Evolutionary conservation across 2,329 filamentous ascomycete species (phyloP), one percentile per base, ranked within the genome.

Genomic region (Elsinoe ampelina): DNA sequence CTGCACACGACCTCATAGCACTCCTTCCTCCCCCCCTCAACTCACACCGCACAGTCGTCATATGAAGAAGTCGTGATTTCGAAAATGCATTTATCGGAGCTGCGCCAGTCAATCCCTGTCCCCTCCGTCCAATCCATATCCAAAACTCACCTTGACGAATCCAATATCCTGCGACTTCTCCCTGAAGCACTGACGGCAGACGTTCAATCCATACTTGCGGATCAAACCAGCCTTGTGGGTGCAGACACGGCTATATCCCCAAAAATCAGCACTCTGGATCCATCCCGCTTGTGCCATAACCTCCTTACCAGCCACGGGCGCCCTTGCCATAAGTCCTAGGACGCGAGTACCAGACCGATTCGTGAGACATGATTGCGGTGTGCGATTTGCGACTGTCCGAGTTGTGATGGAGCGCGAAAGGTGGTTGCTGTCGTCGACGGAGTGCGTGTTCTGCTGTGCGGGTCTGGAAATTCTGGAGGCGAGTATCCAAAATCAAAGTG

Each of bases 271-370:
- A 61, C 57, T 60, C 58, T 36, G 61, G 59, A n/a, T 54, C 57
- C 55, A 3, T 20, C 41, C 11, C 3, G 2, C 19, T 11, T 11
- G 22, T 22, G 7, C 8, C 10, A 30, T 15, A 45, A 34, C 30
- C 60, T 62, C 80, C 87, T 75, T 90, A 96, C 91, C 91, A 96
- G 75, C 79, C 77, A 77, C 91, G 87, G 77, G 88, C 81, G 80
- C 92, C 92, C 85, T 96, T 96, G 82, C 92, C 92, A 84, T 95
- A 95, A 76, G 77, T 89, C 78, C 91, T 87, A 73, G 93, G 93
- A 77, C 93, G 91, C 73, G 90, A 95, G 86, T 95, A 95, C 91
- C 92, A 98, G 80, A 97, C 90, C 74, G 87, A 90, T 82, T 97
- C 92, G 90, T 88, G 85, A 77, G 85, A 85, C 85, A 88, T 88